These are phyloP conservation scores for Babesia ovis DNA, from an alignment of 169 alveolate genomes.

Conservation along the genomic window DNA sequence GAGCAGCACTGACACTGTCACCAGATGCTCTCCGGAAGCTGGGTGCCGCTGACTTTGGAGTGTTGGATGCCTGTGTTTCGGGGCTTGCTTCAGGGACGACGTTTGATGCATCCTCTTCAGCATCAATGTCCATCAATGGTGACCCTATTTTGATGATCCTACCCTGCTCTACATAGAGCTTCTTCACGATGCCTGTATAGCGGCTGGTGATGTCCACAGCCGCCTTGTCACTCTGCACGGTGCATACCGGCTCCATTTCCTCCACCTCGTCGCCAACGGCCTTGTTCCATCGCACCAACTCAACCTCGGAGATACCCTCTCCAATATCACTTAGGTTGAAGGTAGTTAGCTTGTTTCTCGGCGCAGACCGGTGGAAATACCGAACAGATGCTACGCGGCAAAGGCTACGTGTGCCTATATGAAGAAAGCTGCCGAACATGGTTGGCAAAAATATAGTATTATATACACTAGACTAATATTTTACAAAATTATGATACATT, in stretches of 20 bases:
- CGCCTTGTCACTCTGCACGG: slow-evolving; percentile 93
- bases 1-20: slow-evolving; percentile 54
- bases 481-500: too few relatives aligned
- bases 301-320: slow-evolving; percentile 92
- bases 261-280: slow-evolving; percentile 87
- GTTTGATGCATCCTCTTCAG: slow-evolving; percentile 47
- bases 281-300: slow-evolving; percentile 89
- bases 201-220: slow-evolving; percentile 92
- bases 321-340: slow-evolving; percentile 85
- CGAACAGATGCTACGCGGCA: slow-evolving; percentile 10
- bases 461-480: too few relatives aligned
- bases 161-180: slow-evolving; percentile 82
- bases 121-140: slow-evolving; percentile 82
- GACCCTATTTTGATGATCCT: slow-evolving; percentile 79
- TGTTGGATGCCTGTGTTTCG: not conserved
- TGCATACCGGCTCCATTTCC: slow-evolving; percentile 91
- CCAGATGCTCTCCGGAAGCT: not conserved
- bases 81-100: not conserved
- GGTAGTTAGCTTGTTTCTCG: slow-evolving; percentile 71
- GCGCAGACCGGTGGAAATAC: slow-evolving; percentile 41
- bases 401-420: slow-evolving; percentile 7
- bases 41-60: not conserved
- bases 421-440: not conserved
- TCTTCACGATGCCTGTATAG: slow-evolving; percentile 87
- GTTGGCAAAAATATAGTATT: too few relatives aligned